Percentiles rank a stretch among this genome's conserved stretches.
These are phyloP conservation scores for Clohesyomyces aquaticus DNA, from an alignment of 495 filamentous ascomycete genomes.

Conservation along the genomic window DNA sequence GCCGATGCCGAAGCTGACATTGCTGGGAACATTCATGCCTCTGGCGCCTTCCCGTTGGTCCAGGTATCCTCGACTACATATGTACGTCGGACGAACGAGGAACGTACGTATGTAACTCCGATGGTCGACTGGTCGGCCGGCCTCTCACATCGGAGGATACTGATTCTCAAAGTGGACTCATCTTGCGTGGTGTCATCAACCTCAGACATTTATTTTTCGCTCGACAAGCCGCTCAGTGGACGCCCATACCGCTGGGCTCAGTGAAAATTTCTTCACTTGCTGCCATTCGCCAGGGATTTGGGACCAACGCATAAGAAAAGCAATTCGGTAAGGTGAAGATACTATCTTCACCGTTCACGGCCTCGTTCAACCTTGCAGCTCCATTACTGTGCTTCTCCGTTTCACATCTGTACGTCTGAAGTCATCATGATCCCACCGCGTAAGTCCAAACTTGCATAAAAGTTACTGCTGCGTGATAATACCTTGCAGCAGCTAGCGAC, in stretches of 20 bases:
- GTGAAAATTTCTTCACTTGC: constrained; percentile 10
- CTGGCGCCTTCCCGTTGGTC: constrained; percentile 10
- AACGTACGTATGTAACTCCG: constrained; percentile 20
- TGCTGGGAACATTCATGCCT: constrained; percentile 1
- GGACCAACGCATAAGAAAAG: constrained; percentile 1
- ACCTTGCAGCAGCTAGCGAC: background rate
- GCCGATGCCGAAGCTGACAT: background rate
- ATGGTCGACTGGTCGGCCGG: constrained; percentile 1
- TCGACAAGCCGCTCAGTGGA: constrained; percentile 23
- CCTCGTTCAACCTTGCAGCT: background rate
- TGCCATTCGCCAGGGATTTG: background rate
- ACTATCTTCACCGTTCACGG: background rate
- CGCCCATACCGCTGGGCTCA: constrained; percentile 17
- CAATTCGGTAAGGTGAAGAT: constrained; percentile 11
- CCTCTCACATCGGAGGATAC: background rate
- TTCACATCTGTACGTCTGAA: constrained; percentile 2
- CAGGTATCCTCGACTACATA: constrained; percentile 12
- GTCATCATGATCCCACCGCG: constrained; percentile 1
- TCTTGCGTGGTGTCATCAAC: constrained; percentile 11
- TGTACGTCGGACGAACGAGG: no score
- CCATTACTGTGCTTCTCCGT: constrained; percentile 1
- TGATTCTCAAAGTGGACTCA: constrained; percentile 14
- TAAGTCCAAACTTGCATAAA: constrained; percentile 16
- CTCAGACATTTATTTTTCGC: constrained; percentile 17
- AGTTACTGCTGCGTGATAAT: background rate